Percentiles rank a stretch among this genome's conserved stretches.
Conservation (phyloP, 257 asterid genomes). For the Lycium barbarum region DNA sequence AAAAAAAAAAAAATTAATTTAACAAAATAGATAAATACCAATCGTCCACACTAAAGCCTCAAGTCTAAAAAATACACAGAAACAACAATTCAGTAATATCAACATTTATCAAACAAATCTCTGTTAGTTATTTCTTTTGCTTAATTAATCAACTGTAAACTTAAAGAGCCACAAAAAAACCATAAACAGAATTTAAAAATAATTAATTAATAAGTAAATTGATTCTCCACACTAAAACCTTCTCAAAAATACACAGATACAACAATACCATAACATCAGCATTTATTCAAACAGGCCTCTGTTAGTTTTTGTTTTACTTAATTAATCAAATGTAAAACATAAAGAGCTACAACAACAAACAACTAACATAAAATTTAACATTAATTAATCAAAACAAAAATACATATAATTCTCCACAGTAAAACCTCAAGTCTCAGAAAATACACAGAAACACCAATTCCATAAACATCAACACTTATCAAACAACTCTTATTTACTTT, state of each 20-base stretch:
- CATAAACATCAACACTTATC: background rate
- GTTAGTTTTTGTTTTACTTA: background rate
- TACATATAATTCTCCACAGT: background rate
- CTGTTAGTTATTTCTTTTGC: background rate
- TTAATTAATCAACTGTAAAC: too few species aligned
- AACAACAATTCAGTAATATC: slow-evolving; percentile 4
- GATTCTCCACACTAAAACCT: too few species aligned
- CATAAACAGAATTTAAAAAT: too few species aligned
- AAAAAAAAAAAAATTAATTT: too few species aligned
- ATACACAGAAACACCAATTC: slow-evolving; percentile 10
- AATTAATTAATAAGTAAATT: too few species aligned
- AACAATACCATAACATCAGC: too few species aligned
- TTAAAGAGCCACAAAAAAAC: too few species aligned
- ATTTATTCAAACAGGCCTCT: too few species aligned
- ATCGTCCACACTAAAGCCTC: background rate
- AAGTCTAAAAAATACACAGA: background rate
- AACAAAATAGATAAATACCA: too few species aligned
- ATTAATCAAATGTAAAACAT: background rate
- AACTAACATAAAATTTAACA: background rate
- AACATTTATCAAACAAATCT: background rate
- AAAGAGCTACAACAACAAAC: background rate
- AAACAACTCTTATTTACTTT: background rate
- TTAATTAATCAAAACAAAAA: background rate
- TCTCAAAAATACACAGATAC: too few species aligned
- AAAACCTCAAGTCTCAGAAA: background rate